These are phyloP conservation scores for Debaryomyces singareniensis DNA, from an alignment of 1,139 yeast species.

Conservation along the genomic window DNA sequence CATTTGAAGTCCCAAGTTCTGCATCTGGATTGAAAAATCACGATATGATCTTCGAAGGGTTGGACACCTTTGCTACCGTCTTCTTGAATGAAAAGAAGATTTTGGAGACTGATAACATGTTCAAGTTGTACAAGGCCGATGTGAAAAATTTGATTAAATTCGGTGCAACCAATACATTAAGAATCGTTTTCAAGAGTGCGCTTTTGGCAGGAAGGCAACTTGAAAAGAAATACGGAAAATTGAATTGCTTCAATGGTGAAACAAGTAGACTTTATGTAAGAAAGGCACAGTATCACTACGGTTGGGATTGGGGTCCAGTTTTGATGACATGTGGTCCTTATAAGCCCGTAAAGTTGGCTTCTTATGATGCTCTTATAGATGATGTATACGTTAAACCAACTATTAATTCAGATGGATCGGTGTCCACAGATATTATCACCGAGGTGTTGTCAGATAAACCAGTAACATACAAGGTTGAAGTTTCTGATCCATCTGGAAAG, in stretches of 20 bases:
- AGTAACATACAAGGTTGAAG: constrained; percentile 5
- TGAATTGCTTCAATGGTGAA: constrained; percentile 34
- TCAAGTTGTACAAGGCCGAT: constrained; percentile 16
- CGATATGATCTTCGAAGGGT: constrained; percentile 33
- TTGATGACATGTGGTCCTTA: constrained; percentile 44
- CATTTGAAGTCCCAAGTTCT: constrained; percentile 10
- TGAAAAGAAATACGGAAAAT: constrained; percentile 14
- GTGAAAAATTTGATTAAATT: constrained; percentile 7
- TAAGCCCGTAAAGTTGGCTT: constrained; percentile 28
- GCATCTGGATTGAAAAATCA: too few species aligned
- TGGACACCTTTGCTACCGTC: constrained; percentile 39
- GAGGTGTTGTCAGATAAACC: constrained; percentile 6
- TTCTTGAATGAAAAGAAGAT: constrained; percentile 26
- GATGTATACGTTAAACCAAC: constrained; percentile 16
- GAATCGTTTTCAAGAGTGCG: constrained; percentile 18
- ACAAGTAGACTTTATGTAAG: constrained; percentile 35
- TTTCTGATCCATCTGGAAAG: constrained; percentile 4
- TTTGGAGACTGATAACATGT: constrained; percentile 32
- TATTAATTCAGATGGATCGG: constrained; percentile 13
- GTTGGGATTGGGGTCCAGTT: constrained; percentile 58
- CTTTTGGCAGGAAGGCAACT: constrained; percentile 13
- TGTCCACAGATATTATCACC: constrained; percentile 8
- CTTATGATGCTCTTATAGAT: constrained; percentile 13
- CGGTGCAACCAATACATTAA: constrained; percentile 13
- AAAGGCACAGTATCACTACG: constrained; percentile 51